Evolutionary conservation across 2,329 filamentous ascomycete species (phyloP).

Genomic region (Diplodia intermedia): DNA sequence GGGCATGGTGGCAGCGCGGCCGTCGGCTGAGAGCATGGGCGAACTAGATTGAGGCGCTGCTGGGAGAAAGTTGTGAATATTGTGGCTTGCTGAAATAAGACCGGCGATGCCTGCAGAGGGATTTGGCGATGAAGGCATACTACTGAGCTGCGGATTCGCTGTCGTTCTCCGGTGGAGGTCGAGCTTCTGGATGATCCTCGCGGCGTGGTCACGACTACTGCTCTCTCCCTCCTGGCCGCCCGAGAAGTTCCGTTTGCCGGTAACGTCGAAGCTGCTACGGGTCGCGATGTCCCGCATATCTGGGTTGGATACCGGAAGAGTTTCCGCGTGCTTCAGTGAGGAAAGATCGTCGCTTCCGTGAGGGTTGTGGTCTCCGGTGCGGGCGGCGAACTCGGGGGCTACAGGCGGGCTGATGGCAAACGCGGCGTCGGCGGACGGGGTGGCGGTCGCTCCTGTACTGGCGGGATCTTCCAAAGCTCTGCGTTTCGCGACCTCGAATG

Average conservation of each 20-base stretch:
- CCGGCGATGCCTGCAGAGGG: conserved; percentile 73
- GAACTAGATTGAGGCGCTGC: conserved; percentile 24
- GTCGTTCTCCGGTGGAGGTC: conserved; percentile 84
- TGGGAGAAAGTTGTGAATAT: conserved; percentile 32
- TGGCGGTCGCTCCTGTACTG: conserved; percentile 57
- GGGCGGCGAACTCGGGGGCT: conserved; percentile 89
- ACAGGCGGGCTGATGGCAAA: conserved; percentile 91
- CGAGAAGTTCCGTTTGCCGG: conserved; percentile 57
- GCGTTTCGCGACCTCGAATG: conserved; percentile 93
- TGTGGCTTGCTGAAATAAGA: conserved; percentile 76
- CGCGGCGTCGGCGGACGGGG: conserved; percentile 67
- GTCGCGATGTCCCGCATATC: conserved; percentile 56
- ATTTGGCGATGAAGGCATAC: conserved; percentile 35
- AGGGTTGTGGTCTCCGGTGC: conserved; percentile 68
- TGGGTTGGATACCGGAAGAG: conserved; percentile 65
- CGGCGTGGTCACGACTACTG: conserved; percentile 77
- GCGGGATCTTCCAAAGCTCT: conserved; percentile 80
- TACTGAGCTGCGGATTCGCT: conserved; percentile 57
- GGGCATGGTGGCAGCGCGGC: conserved; percentile 51
- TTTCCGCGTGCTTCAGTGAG: conserved; percentile 66
- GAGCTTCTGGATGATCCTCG: conserved; percentile 89
- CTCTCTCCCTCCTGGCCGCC: conserved; percentile 71
- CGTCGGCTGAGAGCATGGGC: conserved; percentile 46
- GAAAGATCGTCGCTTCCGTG: conserved; percentile 62
- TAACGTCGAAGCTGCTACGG: conserved; percentile 77